Conservation (phyloP, 2,329 filamentous ascomycete genomes). For the Penicillium sp. region DNA sequence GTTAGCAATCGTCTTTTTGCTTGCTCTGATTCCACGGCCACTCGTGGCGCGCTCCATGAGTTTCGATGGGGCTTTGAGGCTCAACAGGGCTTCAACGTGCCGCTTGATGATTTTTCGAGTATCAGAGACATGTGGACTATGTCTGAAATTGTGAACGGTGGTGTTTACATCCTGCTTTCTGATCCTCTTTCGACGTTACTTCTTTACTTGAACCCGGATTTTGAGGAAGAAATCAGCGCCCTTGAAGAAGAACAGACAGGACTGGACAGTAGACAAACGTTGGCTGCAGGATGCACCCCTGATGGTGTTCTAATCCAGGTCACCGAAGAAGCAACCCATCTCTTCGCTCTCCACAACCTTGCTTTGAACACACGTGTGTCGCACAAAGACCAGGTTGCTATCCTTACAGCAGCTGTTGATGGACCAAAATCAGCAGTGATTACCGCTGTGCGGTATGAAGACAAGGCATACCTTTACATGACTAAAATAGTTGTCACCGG, state of each 20-base stretch:
- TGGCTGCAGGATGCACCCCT: conserved; percentile 43
- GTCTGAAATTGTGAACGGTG: conserved; percentile 31
- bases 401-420: conserved; percentile 34
- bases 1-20: conserved; percentile 63
- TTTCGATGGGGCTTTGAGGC: conserved; percentile 69
- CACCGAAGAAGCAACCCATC: conserved; percentile 38
- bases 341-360: conserved; percentile 27
- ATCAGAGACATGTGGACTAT: conserved; percentile 48
- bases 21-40: conserved; percentile 61
- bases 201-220: conserved; percentile 38
- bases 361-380: conserved; percentile 22
- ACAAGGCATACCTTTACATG: conserved; percentile 30
- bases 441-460: conserved; percentile 26
- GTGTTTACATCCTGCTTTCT: conserved; percentile 43
- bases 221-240: conserved; percentile 39
- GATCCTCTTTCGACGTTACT: conserved; percentile 42
- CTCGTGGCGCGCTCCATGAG: conserved; percentile 65
- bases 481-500: conserved; percentile 21
- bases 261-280: conserved; percentile 44
- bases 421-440: conserved; percentile 29
- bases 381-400: conserved; percentile 22
- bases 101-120: conserved; percentile 41
- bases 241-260: conserved; percentile 41
- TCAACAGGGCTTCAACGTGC: conserved; percentile 54
- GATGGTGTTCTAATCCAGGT: conserved; percentile 43